Evolutionary conservation across 2,329 filamentous ascomycete genomes (phyloP).

Genomic region (Camillea tinctor): DNA sequence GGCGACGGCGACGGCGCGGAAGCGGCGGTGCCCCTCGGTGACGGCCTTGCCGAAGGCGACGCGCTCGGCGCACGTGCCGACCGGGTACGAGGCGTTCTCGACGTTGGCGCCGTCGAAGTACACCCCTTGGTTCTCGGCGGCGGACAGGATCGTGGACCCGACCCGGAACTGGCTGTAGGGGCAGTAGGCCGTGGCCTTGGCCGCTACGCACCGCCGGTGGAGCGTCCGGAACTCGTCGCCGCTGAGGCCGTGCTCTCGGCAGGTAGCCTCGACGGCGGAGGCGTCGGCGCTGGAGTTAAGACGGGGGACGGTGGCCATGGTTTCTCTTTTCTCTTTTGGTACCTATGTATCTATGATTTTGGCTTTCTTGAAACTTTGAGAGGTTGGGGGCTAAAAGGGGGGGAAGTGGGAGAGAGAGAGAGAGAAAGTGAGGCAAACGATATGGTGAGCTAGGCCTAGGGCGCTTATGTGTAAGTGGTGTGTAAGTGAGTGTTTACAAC

Average conservation of each 20-base stretch:
- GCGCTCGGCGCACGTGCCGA: constrained; percentile 92
- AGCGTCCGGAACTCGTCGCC: constrained; percentile 64
- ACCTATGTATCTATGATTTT: not conserved
- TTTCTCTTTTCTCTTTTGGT: constrained; percentile 4
- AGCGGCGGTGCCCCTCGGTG: constrained; percentile 53
- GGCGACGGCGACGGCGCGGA: constrained; percentile 80
- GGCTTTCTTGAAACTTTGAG: too few relatives aligned
- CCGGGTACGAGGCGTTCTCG: constrained; percentile 90
- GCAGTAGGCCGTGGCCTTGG: constrained; percentile 82
- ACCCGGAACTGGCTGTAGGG: constrained; percentile 93
- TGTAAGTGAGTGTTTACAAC: not conserved
- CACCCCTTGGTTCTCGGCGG: constrained; percentile 45
- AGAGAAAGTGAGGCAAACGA: too few relatives aligned
- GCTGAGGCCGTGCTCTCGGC: constrained; percentile 51
- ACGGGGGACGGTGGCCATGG: constrained; percentile 6
- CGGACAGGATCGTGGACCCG: constrained; percentile 71
- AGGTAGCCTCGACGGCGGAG: constrained; percentile 32
- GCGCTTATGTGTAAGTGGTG: too few relatives aligned
- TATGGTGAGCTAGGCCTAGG: too few relatives aligned
- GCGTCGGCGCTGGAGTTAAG: constrained; percentile 31
- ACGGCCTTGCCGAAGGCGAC: constrained; percentile 84
- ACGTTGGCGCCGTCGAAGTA: constrained; percentile 79
- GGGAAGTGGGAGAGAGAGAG: too few relatives aligned
- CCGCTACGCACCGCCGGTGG: constrained; percentile 60
- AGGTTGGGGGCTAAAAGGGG: too few relatives aligned